phyloP scores from a whole-genome alignment of 75 land plant genomes.

The Pinus tabuliformis region DNA sequence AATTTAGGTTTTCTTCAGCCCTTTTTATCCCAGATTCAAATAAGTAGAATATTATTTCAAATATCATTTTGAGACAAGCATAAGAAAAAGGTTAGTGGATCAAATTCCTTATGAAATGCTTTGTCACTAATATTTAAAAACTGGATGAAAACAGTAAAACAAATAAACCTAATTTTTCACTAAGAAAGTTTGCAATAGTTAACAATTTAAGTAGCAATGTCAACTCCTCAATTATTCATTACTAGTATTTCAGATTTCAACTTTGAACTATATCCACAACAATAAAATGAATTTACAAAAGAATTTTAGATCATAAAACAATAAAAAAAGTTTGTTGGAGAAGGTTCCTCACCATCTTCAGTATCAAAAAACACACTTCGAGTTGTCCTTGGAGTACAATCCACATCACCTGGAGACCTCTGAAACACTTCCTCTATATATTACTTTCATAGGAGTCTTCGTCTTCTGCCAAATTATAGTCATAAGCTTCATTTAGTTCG shows the following conservation, averaged over 20 bases:
- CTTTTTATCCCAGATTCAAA: background rate
- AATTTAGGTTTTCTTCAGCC: background rate
- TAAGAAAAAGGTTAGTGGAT: background rate
- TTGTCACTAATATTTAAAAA: background rate
- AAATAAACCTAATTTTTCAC: background rate
- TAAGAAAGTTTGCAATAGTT: background rate
- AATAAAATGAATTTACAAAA: background rate
- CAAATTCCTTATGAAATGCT: background rate
- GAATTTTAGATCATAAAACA: background rate
- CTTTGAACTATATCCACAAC: background rate
- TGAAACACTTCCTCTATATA: too few relatives aligned
- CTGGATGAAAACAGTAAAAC: too few relatives aligned
- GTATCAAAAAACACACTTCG: constrained; percentile 6
- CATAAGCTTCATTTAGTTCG: too few relatives aligned
- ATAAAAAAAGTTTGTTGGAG: background rate
- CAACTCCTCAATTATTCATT: background rate
- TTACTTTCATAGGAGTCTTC: too few relatives aligned
- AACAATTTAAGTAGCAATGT: background rate
- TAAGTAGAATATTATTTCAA: background rate
- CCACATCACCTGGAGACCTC: background rate
- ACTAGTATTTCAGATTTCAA: background rate
- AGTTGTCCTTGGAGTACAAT: constrained; percentile 4
- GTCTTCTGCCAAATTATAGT: too few relatives aligned
- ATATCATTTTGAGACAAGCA: background rate
- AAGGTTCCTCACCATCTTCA: constrained; percentile 3